Evolutionary conservation across 345 rosid genomes (phyloP).

Genomic region (Citropsis articulata): DNA sequence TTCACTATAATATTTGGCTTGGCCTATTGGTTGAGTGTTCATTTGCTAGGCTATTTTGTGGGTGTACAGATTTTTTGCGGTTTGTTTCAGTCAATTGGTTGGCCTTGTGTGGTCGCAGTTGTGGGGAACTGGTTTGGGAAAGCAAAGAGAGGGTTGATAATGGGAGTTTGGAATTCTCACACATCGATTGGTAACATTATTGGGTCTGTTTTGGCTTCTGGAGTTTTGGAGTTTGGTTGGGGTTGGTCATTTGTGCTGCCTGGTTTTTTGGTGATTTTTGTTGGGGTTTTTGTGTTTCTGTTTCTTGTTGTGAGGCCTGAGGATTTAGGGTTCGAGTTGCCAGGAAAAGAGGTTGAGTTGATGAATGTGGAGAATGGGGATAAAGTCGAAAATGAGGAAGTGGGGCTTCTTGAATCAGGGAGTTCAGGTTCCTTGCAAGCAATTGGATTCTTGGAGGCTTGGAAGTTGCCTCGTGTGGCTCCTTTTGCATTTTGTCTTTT

Average conservation of each 20-base stretch:
- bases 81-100: conserved; percentile 90
- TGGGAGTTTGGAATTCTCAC: conserved; percentile 94
- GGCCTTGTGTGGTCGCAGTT: conserved; percentile 95
- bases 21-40: conserved; percentile 81
- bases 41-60: conserved; percentile 51
- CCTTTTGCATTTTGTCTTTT: conserved; percentile 84
- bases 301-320: conserved; percentile 72
- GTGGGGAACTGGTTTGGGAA: conserved; percentile 94
- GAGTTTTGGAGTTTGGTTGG: conserved; percentile 83
- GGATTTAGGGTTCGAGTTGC: conserved; percentile 56
- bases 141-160: conserved; percentile 82
- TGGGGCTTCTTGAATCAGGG: conserved; percentile 37
- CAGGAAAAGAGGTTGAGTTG: conserved; percentile 60
- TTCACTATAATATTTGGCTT: conserved; percentile 66
- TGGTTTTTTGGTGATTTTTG: conserved; percentile 58
- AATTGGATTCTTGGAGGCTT: conserved; percentile 80
- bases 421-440: conserved; percentile 38
- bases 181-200: conserved; percentile 83
- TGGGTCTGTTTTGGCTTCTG: conserved; percentile 77
- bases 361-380: conserved; percentile 42
- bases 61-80: conserved; percentile 76
- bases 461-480: conserved; percentile 90
- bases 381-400: conserved; percentile 57
- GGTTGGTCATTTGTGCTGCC: conserved; percentile 95
- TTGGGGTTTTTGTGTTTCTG: conserved; percentile 56